phyloP scores from a whole-genome alignment of 139 green algal species.

The Zygnema circumcarinatum region DNA sequence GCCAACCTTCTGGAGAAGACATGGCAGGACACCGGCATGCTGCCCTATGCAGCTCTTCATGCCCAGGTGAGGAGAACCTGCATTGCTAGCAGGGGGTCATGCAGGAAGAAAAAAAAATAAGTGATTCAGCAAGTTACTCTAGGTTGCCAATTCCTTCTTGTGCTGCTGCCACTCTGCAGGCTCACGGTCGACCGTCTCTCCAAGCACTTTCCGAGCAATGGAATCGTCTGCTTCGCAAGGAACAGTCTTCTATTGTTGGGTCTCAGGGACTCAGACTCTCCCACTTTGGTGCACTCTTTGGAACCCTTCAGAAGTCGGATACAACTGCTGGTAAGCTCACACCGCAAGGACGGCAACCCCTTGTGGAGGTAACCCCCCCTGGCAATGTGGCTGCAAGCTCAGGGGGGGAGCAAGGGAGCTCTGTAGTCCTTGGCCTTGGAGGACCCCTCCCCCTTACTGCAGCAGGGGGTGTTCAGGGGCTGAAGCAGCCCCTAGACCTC shows the following conservation, averaged over 20 bases:
- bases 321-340: not conserved
- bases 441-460: not conserved
- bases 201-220: conserved; percentile 25
- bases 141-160: not conserved
- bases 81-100: not conserved
- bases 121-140: not conserved
- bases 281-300: not conserved
- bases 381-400: too few relatives aligned
- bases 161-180: conserved; percentile 12
- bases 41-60: conserved; percentile 46
- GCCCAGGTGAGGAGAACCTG: conserved; percentile 17
- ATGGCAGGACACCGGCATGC: conserved; percentile 41
- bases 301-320: not conserved
- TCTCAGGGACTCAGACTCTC: too few relatives aligned
- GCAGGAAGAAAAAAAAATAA: not conserved
- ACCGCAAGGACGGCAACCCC: not conserved
- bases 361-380: not conserved
- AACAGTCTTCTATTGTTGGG: too few relatives aligned
- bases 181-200: conserved; percentile 19
- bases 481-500: conserved; percentile 5
- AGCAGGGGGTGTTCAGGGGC: not conserved
- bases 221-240: conserved; percentile 40
- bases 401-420: too few relatives aligned
- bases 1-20: conserved; percentile 41
- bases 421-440: too few relatives aligned